These are phyloP conservation scores for Fremontodendron californicum DNA, from an alignment of 345 rosid genomes.

Conservation along the genomic window DNA sequence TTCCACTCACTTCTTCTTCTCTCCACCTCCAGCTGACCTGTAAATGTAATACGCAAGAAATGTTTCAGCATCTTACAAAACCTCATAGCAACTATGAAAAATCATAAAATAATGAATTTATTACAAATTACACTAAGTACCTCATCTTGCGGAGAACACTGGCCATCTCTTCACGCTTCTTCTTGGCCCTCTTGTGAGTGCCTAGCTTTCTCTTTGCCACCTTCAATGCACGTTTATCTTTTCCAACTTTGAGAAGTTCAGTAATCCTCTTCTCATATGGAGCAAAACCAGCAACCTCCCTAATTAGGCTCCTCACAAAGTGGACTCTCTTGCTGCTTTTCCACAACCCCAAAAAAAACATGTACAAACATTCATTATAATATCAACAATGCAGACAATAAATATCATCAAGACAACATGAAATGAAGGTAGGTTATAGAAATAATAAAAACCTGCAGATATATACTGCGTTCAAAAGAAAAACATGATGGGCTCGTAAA, in stretches of 20 bases:
- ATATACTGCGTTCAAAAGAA: neutral
- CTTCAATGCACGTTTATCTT: constrained; percentile 57
- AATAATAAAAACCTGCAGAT: neutral
- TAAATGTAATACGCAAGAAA: neutral
- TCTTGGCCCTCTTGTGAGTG: constrained; percentile 55
- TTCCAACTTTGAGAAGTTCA: constrained; percentile 52
- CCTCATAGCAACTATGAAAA: neutral
- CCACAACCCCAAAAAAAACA: constrained; percentile 1
- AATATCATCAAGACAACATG: neutral
- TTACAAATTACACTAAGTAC: no score
- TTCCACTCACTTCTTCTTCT: constrained; percentile 39
- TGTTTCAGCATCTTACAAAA: neutral
- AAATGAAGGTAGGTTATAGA: neutral
- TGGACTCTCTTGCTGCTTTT: constrained; percentile 52
- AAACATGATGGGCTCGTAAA: neutral
- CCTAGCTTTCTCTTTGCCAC: constrained; percentile 54
- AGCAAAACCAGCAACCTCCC: constrained; percentile 67
- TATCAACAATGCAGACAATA: neutral
- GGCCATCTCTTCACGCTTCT: constrained; percentile 58
- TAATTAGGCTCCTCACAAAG: constrained; percentile 41
- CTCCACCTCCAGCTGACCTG: constrained; percentile 37
- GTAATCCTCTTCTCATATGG: constrained; percentile 54
- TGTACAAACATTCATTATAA: neutral
- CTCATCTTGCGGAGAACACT: constrained; percentile 50
- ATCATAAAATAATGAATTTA: neutral